A percentile compares a stretch with the other conserved stretches of the same genome.
These are phyloP conservation scores for Punctularia strigosozonata DNA, from an alignment of 768 basidiomycete species.

Conservation along the genomic window DNA sequence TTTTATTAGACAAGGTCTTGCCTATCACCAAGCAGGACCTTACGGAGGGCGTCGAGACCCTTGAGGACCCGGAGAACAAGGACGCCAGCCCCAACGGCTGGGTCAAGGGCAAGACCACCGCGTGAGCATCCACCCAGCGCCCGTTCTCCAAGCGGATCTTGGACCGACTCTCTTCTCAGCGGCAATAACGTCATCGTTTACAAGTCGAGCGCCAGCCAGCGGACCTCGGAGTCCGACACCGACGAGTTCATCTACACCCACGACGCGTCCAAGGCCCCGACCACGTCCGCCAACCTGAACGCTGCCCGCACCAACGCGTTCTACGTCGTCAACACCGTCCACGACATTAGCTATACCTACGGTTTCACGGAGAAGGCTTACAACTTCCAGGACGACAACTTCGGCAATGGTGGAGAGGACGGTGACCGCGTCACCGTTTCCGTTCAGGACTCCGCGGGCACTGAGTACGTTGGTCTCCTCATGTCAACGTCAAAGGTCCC, in stretches of 20 bases:
- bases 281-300: conserved; percentile 32
- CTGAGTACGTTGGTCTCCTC: too few species aligned
- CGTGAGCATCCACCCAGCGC: conserved; percentile 4
- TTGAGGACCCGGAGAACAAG: conserved; percentile 42
- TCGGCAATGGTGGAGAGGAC: conserved; percentile 35
- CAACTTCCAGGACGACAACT: conserved; percentile 52
- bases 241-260: conserved; percentile 29
- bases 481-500: conserved; percentile 27
- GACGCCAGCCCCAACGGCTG: conserved; percentile 44
- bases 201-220: conserved; percentile 13
- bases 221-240: conserved; percentile 25
- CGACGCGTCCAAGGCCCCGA: conserved; percentile 24
- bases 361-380: conserved; percentile 49
- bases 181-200: conserved; percentile 29
- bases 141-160: too few species aligned
- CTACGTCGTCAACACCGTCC: conserved; percentile 49
- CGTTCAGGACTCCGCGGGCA: conserved; percentile 34
- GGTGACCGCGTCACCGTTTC: conserved; percentile 38
- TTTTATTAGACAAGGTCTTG: conserved; percentile 30
- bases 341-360: conserved; percentile 38
- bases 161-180: conserved; percentile 1
- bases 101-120: conserved; percentile 28
- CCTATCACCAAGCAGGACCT: conserved; percentile 40
- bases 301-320: conserved; percentile 46
- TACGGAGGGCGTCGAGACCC: conserved; percentile 35